These are phyloP conservation scores for Eimeria nieschulzi DNA, from an alignment of 169 alveolate genomes.

Conservation along the genomic window DNA sequence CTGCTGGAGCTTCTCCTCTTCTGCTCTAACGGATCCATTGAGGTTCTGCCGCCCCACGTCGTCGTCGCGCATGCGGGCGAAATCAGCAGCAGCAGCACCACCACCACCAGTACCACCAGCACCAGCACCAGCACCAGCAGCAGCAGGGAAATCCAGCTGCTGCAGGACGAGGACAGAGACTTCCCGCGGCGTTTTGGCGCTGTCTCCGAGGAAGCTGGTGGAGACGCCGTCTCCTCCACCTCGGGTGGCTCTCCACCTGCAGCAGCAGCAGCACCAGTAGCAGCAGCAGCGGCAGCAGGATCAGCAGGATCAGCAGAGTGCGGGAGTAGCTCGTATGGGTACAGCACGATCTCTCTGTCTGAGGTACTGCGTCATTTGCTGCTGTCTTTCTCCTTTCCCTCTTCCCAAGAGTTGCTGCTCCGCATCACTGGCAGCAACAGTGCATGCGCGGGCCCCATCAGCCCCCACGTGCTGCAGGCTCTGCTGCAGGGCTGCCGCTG, in stretches of 20 bases:
- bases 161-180: neutral
- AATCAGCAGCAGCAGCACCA: constrained; percentile 2
- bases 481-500: constrained; percentile 16
- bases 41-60: constrained; percentile 37
- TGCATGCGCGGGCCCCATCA: constrained; percentile 57
- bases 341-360: constrained; percentile 26
- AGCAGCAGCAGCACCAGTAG: neutral
- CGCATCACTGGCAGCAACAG: constrained; percentile 65
- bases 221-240: neutral
- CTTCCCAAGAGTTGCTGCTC: constrained; percentile 54
- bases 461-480: constrained; percentile 34
- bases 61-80: constrained; percentile 24
- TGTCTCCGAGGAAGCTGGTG: neutral
- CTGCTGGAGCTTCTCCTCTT: constrained; percentile 52
- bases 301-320: neutral
- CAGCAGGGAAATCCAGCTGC: neutral
- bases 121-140: constrained; percentile 18
- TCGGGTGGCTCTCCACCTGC: neutral
- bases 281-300: neutral
- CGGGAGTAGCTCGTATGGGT: neutral
- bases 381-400: constrained; percentile 26
- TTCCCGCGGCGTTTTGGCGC: neutral
- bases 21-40: constrained; percentile 27
- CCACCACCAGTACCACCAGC: constrained; percentile 21
- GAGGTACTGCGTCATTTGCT: constrained; percentile 45